These are phyloP conservation scores for Rhizoclosmatium sp. DNA, from an alignment of 192 early-diverging fungal genomes.

Conservation along the genomic window DNA sequence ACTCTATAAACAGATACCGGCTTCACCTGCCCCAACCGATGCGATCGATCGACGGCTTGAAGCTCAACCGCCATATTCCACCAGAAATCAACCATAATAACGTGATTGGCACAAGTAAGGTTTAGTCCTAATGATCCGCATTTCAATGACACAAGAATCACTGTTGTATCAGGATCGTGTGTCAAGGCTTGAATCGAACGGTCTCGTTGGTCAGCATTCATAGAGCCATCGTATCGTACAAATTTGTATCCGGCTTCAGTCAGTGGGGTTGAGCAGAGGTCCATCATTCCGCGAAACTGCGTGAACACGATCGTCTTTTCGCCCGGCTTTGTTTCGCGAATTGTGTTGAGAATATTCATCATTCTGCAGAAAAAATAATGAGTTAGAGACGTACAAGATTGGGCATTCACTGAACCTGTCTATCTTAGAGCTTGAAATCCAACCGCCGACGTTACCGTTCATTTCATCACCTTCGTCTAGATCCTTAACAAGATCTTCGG, in stretches of 20 bases:
- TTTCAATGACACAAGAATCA: conserved; percentile 50
- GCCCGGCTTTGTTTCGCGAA: conserved; percentile 51
- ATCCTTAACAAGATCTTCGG: neutral
- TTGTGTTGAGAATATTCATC: conserved; percentile 54
- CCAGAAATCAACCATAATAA: conserved; percentile 54
- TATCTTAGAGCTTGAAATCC: conserved; percentile 45
- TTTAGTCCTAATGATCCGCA: conserved; percentile 54
- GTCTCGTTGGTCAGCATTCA: conserved; percentile 39
- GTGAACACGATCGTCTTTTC: conserved; percentile 48
- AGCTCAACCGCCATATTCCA: conserved; percentile 76
- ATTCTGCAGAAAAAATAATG: conserved; percentile 13
- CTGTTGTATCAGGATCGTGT: conserved; percentile 32
- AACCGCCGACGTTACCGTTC: neutral
- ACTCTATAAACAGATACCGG: conserved; percentile 68
- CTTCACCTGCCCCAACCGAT: conserved; percentile 39
- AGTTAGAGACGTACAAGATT: neutral
- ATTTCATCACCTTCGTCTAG: conserved; percentile 6
- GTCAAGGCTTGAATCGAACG: conserved; percentile 23
- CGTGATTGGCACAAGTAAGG: conserved; percentile 49
- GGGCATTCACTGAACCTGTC: conserved; percentile 16
- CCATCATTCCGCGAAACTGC: conserved; percentile 41
- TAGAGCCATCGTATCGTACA: conserved; percentile 42
- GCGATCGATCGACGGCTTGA: conserved; percentile 70
- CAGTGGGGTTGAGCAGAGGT: conserved; percentile 38
- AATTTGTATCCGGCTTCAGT: conserved; percentile 26